A percentile compares a stretch with the other conserved stretches of the same genome.
Evolutionary conservation across 1,139 yeast genomes (phyloP).

Genomic region (Taphrina communis): DNA sequence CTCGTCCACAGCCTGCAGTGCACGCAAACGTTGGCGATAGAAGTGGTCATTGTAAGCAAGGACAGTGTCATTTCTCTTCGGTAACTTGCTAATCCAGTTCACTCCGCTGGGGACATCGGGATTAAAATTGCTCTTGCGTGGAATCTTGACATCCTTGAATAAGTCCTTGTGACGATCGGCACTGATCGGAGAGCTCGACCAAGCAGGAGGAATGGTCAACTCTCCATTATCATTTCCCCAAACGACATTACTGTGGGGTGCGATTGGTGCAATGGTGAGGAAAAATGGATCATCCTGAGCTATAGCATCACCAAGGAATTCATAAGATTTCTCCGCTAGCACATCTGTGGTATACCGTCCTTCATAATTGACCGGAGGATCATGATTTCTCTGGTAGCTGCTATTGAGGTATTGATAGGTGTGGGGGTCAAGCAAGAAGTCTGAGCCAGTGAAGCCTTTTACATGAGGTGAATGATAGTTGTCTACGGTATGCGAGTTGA

Average conservation of each 20-base stretch:
- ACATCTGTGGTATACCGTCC: constrained; percentile 40
- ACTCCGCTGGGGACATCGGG: constrained; percentile 40
- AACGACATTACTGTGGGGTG: constrained; percentile 31
- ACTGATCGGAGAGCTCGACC: constrained; percentile 23
- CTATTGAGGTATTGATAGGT: constrained; percentile 39
- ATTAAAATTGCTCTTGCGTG: constrained; percentile 39
- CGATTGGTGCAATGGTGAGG: constrained; percentile 36
- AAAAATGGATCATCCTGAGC: constrained; percentile 35
- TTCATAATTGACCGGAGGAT: constrained; percentile 19
- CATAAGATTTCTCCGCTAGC: constrained; percentile 35
- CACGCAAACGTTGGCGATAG: constrained; percentile 37
- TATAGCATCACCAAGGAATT: constrained; percentile 28
- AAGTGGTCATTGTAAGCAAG: constrained; percentile 49
- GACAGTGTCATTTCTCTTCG: constrained; percentile 48
- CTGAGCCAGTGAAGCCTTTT: constrained; percentile 34
- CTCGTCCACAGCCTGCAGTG: constrained; percentile 42
- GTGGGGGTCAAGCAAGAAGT: constrained; percentile 38
- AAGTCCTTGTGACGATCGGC: constrained; percentile 35
- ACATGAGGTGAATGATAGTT: constrained; percentile 32
- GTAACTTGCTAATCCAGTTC: constrained; percentile 52
- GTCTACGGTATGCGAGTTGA: constrained; percentile 36
- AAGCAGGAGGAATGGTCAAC: constrained; percentile 6
- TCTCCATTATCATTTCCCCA: constrained; percentile 2
- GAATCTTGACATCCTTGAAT: constrained; percentile 39
- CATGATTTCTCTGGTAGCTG: constrained; percentile 36